A percentile compares a stretch with the other conserved stretches of the same genome.
phyloP scores from a whole-genome alignment of 2,329 filamentous ascomycete species.

The Biscogniauxia sp. region DNA sequence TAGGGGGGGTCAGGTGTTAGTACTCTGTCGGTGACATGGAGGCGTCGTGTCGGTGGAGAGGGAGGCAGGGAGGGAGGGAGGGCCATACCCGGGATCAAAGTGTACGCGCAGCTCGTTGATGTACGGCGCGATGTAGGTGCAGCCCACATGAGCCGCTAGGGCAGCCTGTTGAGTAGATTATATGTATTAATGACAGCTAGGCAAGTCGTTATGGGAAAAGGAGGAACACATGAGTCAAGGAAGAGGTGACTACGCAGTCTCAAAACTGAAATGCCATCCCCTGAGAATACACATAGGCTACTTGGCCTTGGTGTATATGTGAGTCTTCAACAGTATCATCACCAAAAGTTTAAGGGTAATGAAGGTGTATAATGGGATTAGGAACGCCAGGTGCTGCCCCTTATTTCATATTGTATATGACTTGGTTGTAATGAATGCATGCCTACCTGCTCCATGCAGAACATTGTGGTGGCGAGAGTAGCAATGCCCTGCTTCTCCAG shows the following conservation, averaged over 20 bases:
- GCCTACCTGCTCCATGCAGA: conserved; percentile 52
- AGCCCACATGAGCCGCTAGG: conserved; percentile 55
- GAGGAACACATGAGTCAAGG: too few relatives aligned
- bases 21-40: too few relatives aligned
- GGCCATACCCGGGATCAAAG: conserved; percentile 46
- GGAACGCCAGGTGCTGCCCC: too few relatives aligned
- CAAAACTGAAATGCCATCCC: too few relatives aligned
- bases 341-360: not conserved
- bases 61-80: not conserved
- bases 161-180: conserved; percentile 35
- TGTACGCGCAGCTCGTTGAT: conserved; percentile 65
- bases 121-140: conserved; percentile 63
- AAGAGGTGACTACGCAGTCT: too few relatives aligned
- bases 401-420: too few relatives aligned
- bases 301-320: not conserved
- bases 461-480: conserved; percentile 62
- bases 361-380: too few relatives aligned
- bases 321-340: not conserved
- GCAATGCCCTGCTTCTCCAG: conserved; percentile 53
- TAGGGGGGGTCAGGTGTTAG: conserved; percentile 20
- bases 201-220: too few relatives aligned
- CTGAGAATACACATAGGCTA: too few relatives aligned
- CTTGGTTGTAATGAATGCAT: not conserved
- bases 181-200: too few relatives aligned
- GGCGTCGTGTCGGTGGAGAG: not conserved